Conservation (phyloP, 2,329 filamentous ascomycete species). For the Hymenoscyphus linearis region DNA sequence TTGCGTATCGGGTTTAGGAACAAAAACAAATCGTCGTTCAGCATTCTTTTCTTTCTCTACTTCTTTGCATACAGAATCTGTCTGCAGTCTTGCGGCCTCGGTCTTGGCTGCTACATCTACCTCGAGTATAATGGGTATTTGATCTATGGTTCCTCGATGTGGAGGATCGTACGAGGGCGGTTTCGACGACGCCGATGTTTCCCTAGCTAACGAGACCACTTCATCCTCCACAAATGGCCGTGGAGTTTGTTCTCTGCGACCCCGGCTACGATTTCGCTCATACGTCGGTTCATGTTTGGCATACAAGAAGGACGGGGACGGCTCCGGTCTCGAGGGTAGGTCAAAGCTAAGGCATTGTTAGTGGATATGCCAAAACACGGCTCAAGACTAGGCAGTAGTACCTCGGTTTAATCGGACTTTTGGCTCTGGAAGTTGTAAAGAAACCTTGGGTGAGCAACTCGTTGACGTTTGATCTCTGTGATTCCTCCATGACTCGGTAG, state of each 20-base stretch:
- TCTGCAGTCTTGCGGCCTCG: constrained; percentile 26
- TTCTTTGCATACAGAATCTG: constrained; percentile 18
- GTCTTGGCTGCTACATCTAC: constrained; percentile 40
- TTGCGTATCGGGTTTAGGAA: constrained; percentile 34
- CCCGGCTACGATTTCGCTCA: constrained; percentile 20
- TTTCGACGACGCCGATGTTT: constrained; percentile 35
- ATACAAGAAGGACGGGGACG: constrained; percentile 9
- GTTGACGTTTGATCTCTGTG: constrained; percentile 35
- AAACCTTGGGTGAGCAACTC: constrained; percentile 44
- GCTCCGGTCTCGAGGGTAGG: constrained; percentile 8
- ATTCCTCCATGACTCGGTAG: constrained; percentile 11
- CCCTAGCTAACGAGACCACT: constrained; percentile 53
- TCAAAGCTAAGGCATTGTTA: constrained; percentile 7
- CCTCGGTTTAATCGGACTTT: constrained; percentile 27
- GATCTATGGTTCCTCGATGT: constrained; percentile 60
- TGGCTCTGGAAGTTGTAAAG: constrained; percentile 43
- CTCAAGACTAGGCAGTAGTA: constrained; percentile 14
- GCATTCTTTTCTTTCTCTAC: constrained; percentile 17
- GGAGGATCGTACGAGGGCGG: constrained; percentile 46
- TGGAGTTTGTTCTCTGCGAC: constrained; percentile 20
- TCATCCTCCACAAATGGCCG: constrained; percentile 68
- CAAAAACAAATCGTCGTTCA: constrained; percentile 61
- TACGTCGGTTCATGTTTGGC: constrained; percentile 8
- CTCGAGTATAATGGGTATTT: constrained; percentile 61
- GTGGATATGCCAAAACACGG: neutral